These are phyloP conservation scores for Gliomastix tumulicola DNA, from an alignment of 2,329 filamentous ascomycete genomes.

Conservation along the genomic window DNA sequence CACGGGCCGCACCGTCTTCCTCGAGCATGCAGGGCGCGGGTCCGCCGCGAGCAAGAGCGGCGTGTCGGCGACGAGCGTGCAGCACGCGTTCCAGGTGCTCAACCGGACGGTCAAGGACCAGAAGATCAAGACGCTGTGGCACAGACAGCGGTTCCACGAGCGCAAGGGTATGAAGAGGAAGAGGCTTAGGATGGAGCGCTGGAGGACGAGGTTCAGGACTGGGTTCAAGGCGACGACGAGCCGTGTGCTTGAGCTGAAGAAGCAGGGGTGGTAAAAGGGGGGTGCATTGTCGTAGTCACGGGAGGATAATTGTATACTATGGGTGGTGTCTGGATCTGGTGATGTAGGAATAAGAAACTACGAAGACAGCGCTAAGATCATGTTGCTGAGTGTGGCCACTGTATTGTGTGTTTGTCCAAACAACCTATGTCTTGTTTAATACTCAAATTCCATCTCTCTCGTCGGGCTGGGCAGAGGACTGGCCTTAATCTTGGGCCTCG, in stretches of 20 bases:
- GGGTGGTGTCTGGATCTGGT: too few relatives aligned
- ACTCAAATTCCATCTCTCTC: slow-evolving; percentile 14
- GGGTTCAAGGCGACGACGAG: slow-evolving; percentile 59
- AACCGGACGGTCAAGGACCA: slow-evolving; percentile 39
- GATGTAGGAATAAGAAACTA: too few relatives aligned
- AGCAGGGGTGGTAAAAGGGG: slow-evolving; percentile 70
- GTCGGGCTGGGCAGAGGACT: slow-evolving; percentile 58
- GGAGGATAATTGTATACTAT: too few relatives aligned
- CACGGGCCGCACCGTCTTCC: slow-evolving; percentile 28
- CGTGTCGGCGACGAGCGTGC: slow-evolving; percentile 28
- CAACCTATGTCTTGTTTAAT: too few relatives aligned
- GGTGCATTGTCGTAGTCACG: too few relatives aligned
- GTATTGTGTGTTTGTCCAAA: too few relatives aligned
- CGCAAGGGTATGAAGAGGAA: slow-evolving; percentile 71
- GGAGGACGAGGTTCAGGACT: slow-evolving; percentile 60
- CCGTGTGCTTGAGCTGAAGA: slow-evolving; percentile 63
- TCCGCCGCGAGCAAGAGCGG: slow-evolving; percentile 5
- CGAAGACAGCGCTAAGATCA: too few relatives aligned
- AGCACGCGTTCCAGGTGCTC: slow-evolving; percentile 35
- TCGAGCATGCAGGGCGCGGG: slow-evolving; percentile 19
- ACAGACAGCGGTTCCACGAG: slow-evolving; percentile 65
- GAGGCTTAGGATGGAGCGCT: slow-evolving; percentile 62
- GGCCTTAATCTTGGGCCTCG: slow-evolving; percentile 69
- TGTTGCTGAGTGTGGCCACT: too few relatives aligned
- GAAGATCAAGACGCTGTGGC: slow-evolving; percentile 46